Conservation (phyloP, 768 basidiomycete genomes). For the Bullera alba region DNA sequence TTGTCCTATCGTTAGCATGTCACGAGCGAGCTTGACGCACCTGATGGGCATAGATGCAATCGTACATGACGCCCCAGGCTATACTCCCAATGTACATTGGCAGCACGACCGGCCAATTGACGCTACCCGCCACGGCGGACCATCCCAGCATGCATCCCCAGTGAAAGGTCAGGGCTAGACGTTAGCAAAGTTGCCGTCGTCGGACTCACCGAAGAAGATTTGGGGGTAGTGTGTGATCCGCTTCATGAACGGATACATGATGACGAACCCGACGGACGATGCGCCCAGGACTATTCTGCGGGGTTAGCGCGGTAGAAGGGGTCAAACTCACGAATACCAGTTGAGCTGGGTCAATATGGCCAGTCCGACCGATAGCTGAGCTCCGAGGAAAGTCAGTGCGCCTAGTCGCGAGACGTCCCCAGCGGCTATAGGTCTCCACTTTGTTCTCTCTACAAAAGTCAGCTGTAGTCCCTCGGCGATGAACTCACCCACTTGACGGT, state of each 20-base stretch:
- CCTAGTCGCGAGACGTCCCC: constrained; percentile 70
- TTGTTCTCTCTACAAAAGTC: constrained; percentile 63
- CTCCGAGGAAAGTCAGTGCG: constrained; percentile 72
- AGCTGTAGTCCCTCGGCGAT: not conserved
- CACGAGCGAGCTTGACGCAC: constrained; percentile 47
- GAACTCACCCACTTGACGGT: constrained; percentile 76
- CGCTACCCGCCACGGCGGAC: constrained; percentile 79
- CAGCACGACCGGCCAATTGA: constrained; percentile 72
- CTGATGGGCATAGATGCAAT: constrained; percentile 97
- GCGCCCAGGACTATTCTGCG: constrained; percentile 71
- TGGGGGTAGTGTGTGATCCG: constrained; percentile 95
- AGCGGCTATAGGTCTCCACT: constrained; percentile 73
- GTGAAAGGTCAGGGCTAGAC: constrained; percentile 81
- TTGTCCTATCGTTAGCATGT: constrained; percentile 63
- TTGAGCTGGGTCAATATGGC: constrained; percentile 84
- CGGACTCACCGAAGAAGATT: constrained; percentile 70
- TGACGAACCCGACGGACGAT: constrained; percentile 78
- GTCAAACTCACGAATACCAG: constrained; percentile 70
- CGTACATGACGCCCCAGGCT: constrained; percentile 92
- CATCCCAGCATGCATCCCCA: constrained; percentile 96
- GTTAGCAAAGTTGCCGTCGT: not conserved
- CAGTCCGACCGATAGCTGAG: constrained; percentile 73
- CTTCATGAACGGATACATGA: constrained; percentile 93
- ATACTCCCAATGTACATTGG: constrained; percentile 86
- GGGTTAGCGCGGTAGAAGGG: not conserved